Base-by-base conservation (phyloP, 2,329 filamentous ascomycete genomes). In the Emmonsiellopsis sp. region DNA sequence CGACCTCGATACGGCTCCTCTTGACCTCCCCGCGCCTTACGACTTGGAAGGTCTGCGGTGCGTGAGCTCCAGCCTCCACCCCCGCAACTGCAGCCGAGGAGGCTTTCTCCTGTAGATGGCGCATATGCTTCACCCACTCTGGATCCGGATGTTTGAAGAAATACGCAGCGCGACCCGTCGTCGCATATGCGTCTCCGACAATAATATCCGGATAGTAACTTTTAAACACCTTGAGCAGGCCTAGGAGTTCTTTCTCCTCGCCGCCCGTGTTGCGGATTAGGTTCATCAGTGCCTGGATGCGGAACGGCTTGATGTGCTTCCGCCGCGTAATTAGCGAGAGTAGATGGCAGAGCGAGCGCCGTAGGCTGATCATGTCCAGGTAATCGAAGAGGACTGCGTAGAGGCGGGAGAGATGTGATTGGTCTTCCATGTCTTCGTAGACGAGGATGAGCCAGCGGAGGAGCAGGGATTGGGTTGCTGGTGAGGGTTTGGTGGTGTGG, bases 191-290 rank as follows among this genome's bases (percentile, higher is more conserved):
- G 58, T 86, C 85, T 21, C 85, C 87, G 11, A 92, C 79, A 55
- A 94, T 88, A 52, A 94, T 88, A 65, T 95, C 88, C 0, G 89
- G 88, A 62, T 92, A 94, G 68, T 92, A 94, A 65, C 92, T 88
- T 65, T 93, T 93, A 73, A 85, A 94, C n/a, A 92, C 82, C 53
- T 86, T 81, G 49, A 94, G 73, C 14, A 95, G 74, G 2, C 87
- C 87, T 39, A 86, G 77, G 37, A 95, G 73, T 50, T 83, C 79
- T 48, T 85, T 85, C 53, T 95, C 89, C 62, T 87, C 86, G 14
- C 84, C 85, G 1, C 74, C 74, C 13, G 73, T 66, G 58, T 68
- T 68, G 40, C 70, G 71, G 43, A 75, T 70, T 17, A 78, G 61
- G 55, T 78, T 76, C 63, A 79, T 74, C 5, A 94, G 72, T 43